A percentile compares a stretch with the other conserved stretches of the same genome.
Evolutionary conservation across 2,329 filamentous ascomycete species (phyloP).

Genomic region (Huntiella omanensis): DNA sequence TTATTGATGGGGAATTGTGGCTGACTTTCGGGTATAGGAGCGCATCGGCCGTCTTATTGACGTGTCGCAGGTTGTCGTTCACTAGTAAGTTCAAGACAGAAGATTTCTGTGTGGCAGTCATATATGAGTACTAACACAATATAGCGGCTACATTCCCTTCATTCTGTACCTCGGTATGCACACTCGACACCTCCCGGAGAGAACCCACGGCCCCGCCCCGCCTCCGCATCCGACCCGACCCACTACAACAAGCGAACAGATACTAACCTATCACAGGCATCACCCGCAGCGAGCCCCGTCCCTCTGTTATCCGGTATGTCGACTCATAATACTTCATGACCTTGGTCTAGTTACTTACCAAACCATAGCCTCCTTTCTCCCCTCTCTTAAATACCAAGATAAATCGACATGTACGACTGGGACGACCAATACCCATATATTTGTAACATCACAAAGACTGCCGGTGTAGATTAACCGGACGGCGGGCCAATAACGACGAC

Average conservation of each 20-base stretch:
- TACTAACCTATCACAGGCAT: slow-evolving; percentile 43
- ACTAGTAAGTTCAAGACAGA: slow-evolving; percentile 50
- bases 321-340: neutral
- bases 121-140: neutral
- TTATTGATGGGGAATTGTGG: neutral
- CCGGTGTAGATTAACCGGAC: no score
- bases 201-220: neutral
- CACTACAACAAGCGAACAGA: neutral
- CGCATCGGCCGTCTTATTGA: slow-evolving; percentile 95
- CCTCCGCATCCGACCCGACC: neutral
- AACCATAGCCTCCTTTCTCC: slow-evolving; percentile 39
- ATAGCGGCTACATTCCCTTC: slow-evolving; percentile 82
- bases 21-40: slow-evolving; percentile 43
- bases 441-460: neutral
- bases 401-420: neutral
- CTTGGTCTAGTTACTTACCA: neutral
- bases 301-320: slow-evolving; percentile 43
- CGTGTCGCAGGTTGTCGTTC: slow-evolving; percentile 77
- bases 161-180: slow-evolving; percentile 82
- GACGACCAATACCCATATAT: neutral
- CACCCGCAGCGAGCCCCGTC: slow-evolving; percentile 81
- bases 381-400: slow-evolving; percentile 30
- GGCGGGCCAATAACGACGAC: no score
- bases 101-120: neutral
- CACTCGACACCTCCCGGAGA: slow-evolving; percentile 12